Conservation (phyloP, 2,329 filamentous ascomycete species). For the Didymella exigua region DNA sequence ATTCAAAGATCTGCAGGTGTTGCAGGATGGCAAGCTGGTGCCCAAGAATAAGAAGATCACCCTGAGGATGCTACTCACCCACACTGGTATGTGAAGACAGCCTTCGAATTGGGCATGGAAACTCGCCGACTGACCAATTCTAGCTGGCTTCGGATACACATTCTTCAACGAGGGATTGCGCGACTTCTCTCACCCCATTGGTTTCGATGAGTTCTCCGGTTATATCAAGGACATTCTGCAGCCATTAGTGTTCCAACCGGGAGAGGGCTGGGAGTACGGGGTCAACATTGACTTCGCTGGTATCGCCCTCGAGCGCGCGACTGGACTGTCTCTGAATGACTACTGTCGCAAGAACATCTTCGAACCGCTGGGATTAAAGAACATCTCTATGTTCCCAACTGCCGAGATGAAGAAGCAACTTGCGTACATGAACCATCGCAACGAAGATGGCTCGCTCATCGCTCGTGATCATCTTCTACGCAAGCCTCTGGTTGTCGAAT, state of each 20-base stretch:
- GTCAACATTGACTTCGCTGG: constrained; percentile 56
- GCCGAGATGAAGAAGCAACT: constrained; percentile 61
- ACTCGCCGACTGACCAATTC: neutral
- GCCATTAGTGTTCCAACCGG: constrained; percentile 66
- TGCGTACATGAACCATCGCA: constrained; percentile 62
- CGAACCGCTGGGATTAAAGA: constrained; percentile 51
- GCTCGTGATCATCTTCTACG: constrained; percentile 59
- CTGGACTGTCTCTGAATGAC: constrained; percentile 52
- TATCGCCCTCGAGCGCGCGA: constrained; percentile 51
- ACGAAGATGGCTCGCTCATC: constrained; percentile 48
- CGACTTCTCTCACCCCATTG: constrained; percentile 56
- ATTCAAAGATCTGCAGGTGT: constrained; percentile 47
- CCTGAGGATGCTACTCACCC: constrained; percentile 55
- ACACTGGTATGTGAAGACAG: constrained; percentile 43
- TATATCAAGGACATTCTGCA: constrained; percentile 57
- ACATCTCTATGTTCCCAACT: constrained; percentile 63
- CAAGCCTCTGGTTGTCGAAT: constrained; percentile 53
- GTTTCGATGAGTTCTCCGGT: constrained; percentile 65
- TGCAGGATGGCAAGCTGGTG: constrained; percentile 42
- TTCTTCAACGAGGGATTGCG: constrained; percentile 54
- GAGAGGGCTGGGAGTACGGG: constrained; percentile 63
- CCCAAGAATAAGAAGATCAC: constrained; percentile 54
- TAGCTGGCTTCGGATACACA: constrained; percentile 55
- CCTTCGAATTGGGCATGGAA: neutral
- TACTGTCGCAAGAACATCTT: constrained; percentile 54